Percentiles rank a stretch among this genome's conserved stretches.
Conservation (phyloP, 257 asterid species). For the Capsicum rhomboideum region DNA sequence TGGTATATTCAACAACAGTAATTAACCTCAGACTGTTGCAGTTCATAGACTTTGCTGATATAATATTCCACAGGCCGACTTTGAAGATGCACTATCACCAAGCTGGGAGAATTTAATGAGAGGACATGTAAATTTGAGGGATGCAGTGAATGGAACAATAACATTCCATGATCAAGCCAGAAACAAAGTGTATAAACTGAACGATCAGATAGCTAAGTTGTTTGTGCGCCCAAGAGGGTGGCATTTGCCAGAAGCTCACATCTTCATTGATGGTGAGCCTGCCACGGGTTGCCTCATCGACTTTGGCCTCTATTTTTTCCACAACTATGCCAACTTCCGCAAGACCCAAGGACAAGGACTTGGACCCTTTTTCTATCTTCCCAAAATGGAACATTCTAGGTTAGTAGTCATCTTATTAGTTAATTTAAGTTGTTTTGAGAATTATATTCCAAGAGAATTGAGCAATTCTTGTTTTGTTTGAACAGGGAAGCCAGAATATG, state of each 20-base stretch:
- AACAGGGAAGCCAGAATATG: slow-evolving; percentile 91
- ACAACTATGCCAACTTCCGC: slow-evolving; percentile 57
- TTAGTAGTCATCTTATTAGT: background rate
- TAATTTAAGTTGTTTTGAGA: background rate
- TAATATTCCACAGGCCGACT: slow-evolving; percentile 55
- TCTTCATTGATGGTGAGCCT: slow-evolving; percentile 86
- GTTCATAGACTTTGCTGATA: background rate
- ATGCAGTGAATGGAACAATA: slow-evolving; percentile 80
- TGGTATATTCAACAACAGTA: no score
- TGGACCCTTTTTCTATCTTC: slow-evolving; percentile 94
- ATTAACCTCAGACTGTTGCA: background rate
- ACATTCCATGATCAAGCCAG: slow-evolving; percentile 68
- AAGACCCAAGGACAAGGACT: slow-evolving; percentile 57
- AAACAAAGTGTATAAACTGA: slow-evolving; percentile 68
- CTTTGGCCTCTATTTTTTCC: slow-evolving; percentile 89
- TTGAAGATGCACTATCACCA: slow-evolving; percentile 92
- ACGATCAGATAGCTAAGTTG: slow-evolving; percentile 71
- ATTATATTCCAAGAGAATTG: background rate
- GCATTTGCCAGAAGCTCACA: slow-evolving; percentile 92
- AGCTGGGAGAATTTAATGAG: slow-evolving; percentile 84
- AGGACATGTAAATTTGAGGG: slow-evolving; percentile 79
- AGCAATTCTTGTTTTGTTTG: background rate
- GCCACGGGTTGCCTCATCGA: slow-evolving; percentile 79
- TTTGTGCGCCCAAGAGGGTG: slow-evolving; percentile 99
- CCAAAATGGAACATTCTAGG: slow-evolving; percentile 96